These are phyloP conservation scores for Bretschneidera sinensis DNA, from an alignment of 345 rosid genomes.

Conservation along the genomic window DNA sequence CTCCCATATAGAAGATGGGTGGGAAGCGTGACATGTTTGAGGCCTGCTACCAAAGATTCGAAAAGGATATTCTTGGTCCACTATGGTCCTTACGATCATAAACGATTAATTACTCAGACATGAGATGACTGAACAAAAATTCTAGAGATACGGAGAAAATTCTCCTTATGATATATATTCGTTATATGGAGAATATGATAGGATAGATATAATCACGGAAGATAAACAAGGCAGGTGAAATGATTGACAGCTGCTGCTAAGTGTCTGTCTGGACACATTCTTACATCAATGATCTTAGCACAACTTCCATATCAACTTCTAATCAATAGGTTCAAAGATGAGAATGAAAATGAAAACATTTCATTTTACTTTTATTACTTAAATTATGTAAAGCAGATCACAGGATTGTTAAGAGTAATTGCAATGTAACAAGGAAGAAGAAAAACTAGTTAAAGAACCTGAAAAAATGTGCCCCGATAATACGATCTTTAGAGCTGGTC, in stretches of 20 bases:
- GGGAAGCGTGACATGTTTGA: neutral
- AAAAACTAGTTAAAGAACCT: slow-evolving; percentile 38
- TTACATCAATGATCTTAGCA: neutral
- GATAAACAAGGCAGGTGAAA: neutral
- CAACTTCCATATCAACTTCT: neutral
- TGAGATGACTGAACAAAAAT: neutral
- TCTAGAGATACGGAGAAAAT: too few relatives aligned
- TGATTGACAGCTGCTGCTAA: neutral
- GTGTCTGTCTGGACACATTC: neutral
- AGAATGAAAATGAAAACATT: too few relatives aligned
- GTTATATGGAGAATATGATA: neutral
- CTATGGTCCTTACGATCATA: too few relatives aligned
- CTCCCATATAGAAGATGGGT: neutral
- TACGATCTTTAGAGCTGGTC: slow-evolving; percentile 70
- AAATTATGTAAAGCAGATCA: neutral
- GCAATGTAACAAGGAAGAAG: neutral
- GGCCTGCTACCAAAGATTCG: neutral
- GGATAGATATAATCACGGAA: neutral
- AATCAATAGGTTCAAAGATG: too few relatives aligned
- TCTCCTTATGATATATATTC: neutral
- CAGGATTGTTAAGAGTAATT: neutral
- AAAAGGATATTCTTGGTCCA: too few relatives aligned
- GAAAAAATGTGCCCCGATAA: slow-evolving; percentile 96
- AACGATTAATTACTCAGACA: neutral
- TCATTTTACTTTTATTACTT: neutral